Base-by-base conservation (phyloP, 164 flowering plant genomes). In the Protea cynaroides region DNA sequence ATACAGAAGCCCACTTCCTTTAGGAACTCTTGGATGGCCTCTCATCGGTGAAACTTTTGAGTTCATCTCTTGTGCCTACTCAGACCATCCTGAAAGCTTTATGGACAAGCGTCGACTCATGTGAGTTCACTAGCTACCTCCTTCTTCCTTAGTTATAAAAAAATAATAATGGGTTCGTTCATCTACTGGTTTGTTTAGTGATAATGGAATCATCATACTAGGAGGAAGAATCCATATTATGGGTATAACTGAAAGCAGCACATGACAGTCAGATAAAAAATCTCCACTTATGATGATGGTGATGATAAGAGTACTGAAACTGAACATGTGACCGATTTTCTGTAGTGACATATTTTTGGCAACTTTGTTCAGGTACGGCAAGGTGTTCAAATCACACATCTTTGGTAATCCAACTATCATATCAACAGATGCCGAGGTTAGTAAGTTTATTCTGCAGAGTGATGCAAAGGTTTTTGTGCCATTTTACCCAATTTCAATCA, bases 401-500 rank as follows among this genome's bases (percentile, higher is more conserved):
- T 66, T 95, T 70, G 99, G 99, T 53, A 79, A 78, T 8, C 83
- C 92, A 0, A 75, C 89, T 0, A 92, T 95, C 44, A 86, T 90
- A 7, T 95, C 99, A 1, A 95, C 97, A 0, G 99, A 95, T 72
- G 75, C 88, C 0, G 97, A 88, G 3, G 92, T 92, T 74, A 95
- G 89, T 84, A 95, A 84, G 71, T 81, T 79, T 63, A 71, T 95
- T 5, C 70, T 95, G 36, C 90, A 83, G 67, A 84, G 91, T 70
- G 86, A 89, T 64, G 97, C 91, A 2, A 79, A 71, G 65, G 65
- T n/a, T 4, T 92, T 95, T 56, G 37, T 83, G 53, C 97, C 99
- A 0, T 80, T 74, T 22, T 95, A 95, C 61, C 99, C 99, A 5
- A 88, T 84, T 73, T 80, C 99, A 1, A 68, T 92, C n/a, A 73